Percentiles rank a stretch among this genome's conserved stretches.
phyloP scores from a whole-genome alignment of 176 grass and related monocot species.

The Triticum urartu region DNA sequence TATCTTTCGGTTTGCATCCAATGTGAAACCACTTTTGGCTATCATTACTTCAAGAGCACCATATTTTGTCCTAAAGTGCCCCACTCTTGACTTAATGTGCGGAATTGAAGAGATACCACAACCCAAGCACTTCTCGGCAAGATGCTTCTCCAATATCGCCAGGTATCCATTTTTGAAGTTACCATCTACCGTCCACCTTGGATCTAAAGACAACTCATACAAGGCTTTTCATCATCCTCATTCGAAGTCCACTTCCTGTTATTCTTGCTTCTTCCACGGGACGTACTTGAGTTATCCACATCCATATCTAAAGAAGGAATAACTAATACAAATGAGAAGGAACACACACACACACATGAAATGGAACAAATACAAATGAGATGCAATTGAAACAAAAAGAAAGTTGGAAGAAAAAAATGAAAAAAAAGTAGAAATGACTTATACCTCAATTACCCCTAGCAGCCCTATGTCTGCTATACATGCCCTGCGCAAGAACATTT shows the following conservation, averaged over 20 bases:
- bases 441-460: not conserved
- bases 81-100: conserved; percentile 41
- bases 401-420: not conserved
- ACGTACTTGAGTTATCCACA: not conserved
- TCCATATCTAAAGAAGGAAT: not conserved
- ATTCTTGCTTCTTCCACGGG: not conserved
- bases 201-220: not conserved
- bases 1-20: not conserved
- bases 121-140: not conserved
- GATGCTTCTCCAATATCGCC: not conserved
- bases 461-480: conserved; percentile 5
- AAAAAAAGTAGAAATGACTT: not conserved
- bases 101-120: conserved; percentile 25
- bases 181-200: not conserved
- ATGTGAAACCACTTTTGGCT: not conserved
- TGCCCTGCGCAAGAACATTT: not conserved
- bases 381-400: not conserved
- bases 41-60: not conserved
- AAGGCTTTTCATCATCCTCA: not conserved
- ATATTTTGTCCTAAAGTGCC: not conserved
- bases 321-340: no score
- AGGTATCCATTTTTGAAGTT: not conserved
- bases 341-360: not conserved
- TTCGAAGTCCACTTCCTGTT: not conserved
- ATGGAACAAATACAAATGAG: not conserved